Evolutionary conservation across 2,329 filamentous ascomycete species (phyloP).

Genomic region (Rutstroemia sp.): DNA sequence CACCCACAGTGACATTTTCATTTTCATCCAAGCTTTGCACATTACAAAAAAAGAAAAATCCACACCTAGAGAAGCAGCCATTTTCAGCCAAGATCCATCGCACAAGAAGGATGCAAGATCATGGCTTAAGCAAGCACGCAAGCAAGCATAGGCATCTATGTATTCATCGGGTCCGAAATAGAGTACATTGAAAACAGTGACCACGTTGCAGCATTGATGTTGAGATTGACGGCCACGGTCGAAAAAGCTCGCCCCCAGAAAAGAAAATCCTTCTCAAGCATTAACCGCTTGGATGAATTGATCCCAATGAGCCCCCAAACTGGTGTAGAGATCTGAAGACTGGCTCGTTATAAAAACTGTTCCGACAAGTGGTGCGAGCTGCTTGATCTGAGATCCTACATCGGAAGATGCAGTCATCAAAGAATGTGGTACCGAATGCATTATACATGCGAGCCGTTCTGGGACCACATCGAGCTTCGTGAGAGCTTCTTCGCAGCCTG

Average conservation of each 20-base stretch:
- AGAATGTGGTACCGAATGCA: slow-evolving; percentile 6
- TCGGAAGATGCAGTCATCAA: slow-evolving; percentile 3
- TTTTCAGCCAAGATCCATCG: too few relatives aligned
- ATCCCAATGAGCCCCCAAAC: slow-evolving; percentile 6
- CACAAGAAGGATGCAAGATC: too few relatives aligned
- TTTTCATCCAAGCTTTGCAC: too few relatives aligned
- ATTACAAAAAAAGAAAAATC: too few relatives aligned
- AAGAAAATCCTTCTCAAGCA: background rate
- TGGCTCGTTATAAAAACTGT: slow-evolving; percentile 6
- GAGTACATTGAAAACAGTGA: background rate
- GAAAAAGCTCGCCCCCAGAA: background rate
- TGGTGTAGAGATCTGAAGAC: slow-evolving; percentile 1
- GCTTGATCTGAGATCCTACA: background rate
- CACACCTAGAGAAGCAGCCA: too few relatives aligned
- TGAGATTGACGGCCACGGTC: background rate
- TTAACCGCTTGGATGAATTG: slow-evolving; percentile 4
- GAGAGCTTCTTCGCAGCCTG: slow-evolving; percentile 4
- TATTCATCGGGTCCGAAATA: background rate
- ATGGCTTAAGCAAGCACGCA: too few relatives aligned
- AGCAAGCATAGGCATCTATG: too few relatives aligned
- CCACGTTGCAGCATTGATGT: background rate
- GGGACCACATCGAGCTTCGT: background rate
- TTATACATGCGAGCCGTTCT: slow-evolving; percentile 5
- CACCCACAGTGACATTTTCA: too few relatives aligned
- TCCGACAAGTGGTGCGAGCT: background rate